Conservation (phyloP, 2,329 filamentous ascomycete species). For the Fusarium cyanostomum region DNA sequence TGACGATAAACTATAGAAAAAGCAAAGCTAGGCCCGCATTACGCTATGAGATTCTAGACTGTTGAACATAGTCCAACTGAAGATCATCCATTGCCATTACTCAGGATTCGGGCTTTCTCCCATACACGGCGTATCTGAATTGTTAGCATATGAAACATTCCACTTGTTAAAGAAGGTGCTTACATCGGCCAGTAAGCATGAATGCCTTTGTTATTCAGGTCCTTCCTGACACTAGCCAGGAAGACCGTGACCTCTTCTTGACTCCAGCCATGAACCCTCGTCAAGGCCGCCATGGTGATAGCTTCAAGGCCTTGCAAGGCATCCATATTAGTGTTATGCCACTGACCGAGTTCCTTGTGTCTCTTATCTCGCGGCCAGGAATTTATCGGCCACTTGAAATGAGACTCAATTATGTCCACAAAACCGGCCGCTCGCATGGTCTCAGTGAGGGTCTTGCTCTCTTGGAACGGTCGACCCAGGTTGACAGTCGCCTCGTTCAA, state of each 20-base stretch:
- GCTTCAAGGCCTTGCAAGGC: not conserved
- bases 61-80: no score
- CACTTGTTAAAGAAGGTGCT: not conserved
- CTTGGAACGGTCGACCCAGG: not conserved
- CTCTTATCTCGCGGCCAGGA: not conserved
- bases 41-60: no score
- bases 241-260: constrained; percentile 17
- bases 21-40: no score
- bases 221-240: constrained; percentile 22
- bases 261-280: constrained; percentile 19
- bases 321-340: not conserved
- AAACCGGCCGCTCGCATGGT: not conserved
- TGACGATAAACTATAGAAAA: no score
- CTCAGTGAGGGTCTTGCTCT: not conserved
- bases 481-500: no score
- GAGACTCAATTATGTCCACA: not conserved
- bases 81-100: no score
- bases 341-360: not conserved
- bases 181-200: constrained; percentile 38
- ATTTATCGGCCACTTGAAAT: not conserved
- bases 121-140: constrained; percentile 23
- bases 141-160: not conserved
- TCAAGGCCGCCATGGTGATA: constrained; percentile 20
- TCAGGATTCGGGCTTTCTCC: not conserved
- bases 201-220: constrained; percentile 20